Percentiles rank a stretch among this genome's conserved stretches.
phyloP scores from a whole-genome alignment of 495 filamentous ascomycete genomes.

The Parmelia sp. region DNA sequence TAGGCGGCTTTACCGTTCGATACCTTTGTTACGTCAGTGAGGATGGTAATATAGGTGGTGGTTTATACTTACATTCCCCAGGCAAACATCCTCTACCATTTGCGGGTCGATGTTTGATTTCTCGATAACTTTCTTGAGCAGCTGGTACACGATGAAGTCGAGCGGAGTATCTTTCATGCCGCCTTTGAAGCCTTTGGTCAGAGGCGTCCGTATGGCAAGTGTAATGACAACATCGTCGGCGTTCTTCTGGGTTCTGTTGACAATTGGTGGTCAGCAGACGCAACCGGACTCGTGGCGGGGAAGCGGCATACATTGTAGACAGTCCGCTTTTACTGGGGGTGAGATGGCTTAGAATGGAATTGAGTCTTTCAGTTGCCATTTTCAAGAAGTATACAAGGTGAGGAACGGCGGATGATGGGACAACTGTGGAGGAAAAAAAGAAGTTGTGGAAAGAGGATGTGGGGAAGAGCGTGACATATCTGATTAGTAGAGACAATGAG shows the following conservation, averaged over 20 bases:
- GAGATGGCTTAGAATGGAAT: slow-evolving; percentile 81
- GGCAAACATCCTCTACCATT: slow-evolving; percentile 83
- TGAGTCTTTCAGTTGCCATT: slow-evolving; percentile 84
- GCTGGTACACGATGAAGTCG: slow-evolving; percentile 73
- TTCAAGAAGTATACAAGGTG: background rate
- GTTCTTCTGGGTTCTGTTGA: slow-evolving; percentile 79
- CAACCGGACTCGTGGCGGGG: slow-evolving; percentile 4
- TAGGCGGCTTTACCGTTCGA: slow-evolving; percentile 81
- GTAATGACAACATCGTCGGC: slow-evolving; percentile 96
- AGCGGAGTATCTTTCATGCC: slow-evolving; percentile 93
- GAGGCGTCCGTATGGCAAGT: slow-evolving; percentile 67
- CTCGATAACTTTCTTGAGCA: slow-evolving; percentile 68
- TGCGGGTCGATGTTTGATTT: slow-evolving; percentile 73
- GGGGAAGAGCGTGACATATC: slow-evolving; percentile 12
- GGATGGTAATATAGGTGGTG: background rate
- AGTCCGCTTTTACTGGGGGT: slow-evolving; percentile 62
- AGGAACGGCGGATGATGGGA: background rate
- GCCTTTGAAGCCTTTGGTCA: slow-evolving; percentile 73
- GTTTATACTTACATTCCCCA: slow-evolving; percentile 68
- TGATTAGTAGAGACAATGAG: slow-evolving; percentile 3
- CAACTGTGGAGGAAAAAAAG: background rate
- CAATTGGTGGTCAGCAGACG: slow-evolving; percentile 13
- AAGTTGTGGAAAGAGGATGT: background rate
- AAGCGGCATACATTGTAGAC: slow-evolving; percentile 61
- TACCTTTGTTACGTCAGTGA: slow-evolving; percentile 51